Evolutionary conservation across 225 moss, liverwort and hornwort genomes (phyloP), one percentile per base, ranked within the genome.

Genomic region (Takakia lepidozioides): DNA sequence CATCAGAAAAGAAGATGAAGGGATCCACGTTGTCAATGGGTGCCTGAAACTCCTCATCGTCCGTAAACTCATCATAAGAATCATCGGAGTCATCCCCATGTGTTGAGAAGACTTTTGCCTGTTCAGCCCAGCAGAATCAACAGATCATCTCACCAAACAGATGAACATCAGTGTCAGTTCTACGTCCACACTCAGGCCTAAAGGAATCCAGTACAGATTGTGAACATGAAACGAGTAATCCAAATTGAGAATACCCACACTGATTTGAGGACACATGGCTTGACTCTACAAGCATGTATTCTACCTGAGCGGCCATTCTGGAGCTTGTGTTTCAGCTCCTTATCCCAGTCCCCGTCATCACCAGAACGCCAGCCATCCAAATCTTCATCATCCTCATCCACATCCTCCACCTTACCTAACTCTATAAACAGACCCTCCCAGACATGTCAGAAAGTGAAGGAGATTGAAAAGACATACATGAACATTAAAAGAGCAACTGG

Each of bases 1-100:
- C 74, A 56, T 98, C 98, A 28, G 98, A 78, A 59, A 98, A 98
- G 62, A 73, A 98, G 32, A 98, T 78, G 55, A 98, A 98, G 15
- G 91, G 85, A 38, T 98, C 98, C 46, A 98, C 75, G 30, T 85
- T 85, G 19, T 98, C 98, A 40, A 98, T 98, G 3, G 98, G 98
- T 51, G 98, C 83, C 66, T 98, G 91, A 49, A 98, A 98, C 60
- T 98, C 98, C 70, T 98, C 91, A 58, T 98, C 98, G 35, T 98
- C 98, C 1, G 85, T 81, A 4, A 87, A 95, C 58, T 98, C 98
- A 48, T 98, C 98, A 24, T 75, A 87, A 13, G 87, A 85, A 21
- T 91, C 91, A 55, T 78, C 82, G 17, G 79, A 79, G 46, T 95
- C 95, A 0, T 87, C 91, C 28, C 80, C 80, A 32, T 82, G 87